phyloP scores from a whole-genome alignment of 2,329 filamentous ascomycete genomes.

The Septoria linicola region DNA sequence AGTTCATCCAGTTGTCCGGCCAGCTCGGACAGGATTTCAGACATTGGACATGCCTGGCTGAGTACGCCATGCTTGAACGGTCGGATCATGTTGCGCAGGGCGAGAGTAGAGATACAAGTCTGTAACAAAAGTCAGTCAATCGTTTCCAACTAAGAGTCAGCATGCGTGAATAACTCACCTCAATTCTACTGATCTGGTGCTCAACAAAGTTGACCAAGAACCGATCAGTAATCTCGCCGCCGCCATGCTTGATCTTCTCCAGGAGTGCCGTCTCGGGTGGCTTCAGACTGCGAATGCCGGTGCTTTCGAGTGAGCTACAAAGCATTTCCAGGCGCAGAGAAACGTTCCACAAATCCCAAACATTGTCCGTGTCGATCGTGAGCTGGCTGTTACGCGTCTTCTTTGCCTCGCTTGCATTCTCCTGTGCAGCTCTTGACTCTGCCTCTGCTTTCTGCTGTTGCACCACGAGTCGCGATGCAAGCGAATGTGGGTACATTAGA shows the following conservation, averaged over 20 bases:
- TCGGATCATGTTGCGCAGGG: conserved; percentile 73
- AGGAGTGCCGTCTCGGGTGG: conserved; percentile 80
- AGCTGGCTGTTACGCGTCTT: conserved; percentile 62
- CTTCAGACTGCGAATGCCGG: conserved; percentile 62
- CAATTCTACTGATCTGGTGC: conserved; percentile 92
- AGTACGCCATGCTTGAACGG: conserved; percentile 68
- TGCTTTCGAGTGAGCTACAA: conserved; percentile 80
- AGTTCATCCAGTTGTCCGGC: conserved; percentile 63
- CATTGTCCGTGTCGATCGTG: conserved; percentile 77
- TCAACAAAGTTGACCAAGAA: conserved; percentile 89
- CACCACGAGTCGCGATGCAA: conserved; percentile 74
- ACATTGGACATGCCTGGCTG: conserved; percentile 75
- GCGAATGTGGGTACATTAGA: conserved; percentile 86
- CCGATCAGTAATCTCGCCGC: conserved; percentile 82
- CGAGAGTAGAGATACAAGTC: conserved; percentile 78
- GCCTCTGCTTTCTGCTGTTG: conserved; percentile 57
- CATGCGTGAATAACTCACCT: conserved; percentile 60
- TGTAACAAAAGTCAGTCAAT: conserved; percentile 42
- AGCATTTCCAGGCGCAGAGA: conserved; percentile 89
- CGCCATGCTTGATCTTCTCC: conserved; percentile 68
- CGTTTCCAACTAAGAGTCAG: background rate
- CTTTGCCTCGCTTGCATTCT: conserved; percentile 48
- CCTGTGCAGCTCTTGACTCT: conserved; percentile 33
- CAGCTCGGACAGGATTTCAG: conserved; percentile 64
- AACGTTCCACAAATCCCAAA: conserved; percentile 88